These are phyloP conservation scores for Psilocybe cyanescens DNA, from an alignment of 768 basidiomycete species.

Conservation along the genomic window DNA sequence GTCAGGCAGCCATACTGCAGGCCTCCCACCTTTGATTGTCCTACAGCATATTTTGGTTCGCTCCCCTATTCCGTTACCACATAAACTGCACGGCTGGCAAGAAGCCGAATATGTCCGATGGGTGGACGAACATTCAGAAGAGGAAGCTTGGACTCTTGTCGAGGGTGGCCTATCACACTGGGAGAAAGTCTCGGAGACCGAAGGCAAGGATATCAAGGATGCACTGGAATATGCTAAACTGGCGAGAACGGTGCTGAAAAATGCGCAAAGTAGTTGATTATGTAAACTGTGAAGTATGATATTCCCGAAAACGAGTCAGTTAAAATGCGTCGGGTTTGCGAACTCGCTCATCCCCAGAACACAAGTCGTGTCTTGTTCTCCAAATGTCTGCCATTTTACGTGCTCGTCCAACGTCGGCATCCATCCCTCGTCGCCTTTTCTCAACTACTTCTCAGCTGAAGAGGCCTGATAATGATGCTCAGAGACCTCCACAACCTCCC, in stretches of 20 bases:
- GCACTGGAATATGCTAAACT: conserved; percentile 69
- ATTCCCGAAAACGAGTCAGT: conserved; percentile 13
- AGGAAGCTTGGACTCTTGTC: conserved; percentile 80
- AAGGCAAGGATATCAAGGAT: conserved; percentile 46
- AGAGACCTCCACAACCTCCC: conserved; percentile 67
- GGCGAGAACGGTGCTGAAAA: conserved; percentile 66
- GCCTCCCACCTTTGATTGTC: conserved; percentile 86
- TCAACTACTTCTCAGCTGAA: conserved; percentile 36
- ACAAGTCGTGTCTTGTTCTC: conserved; percentile 6
- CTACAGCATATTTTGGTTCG: conserved; percentile 92
- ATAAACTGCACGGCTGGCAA: conserved; percentile 90
- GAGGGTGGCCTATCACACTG: conserved; percentile 79
- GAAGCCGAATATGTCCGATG: conserved; percentile 96
- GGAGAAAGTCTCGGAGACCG: conserved; percentile 71
- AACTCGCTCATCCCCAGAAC: background rate
- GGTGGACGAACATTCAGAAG: conserved; percentile 88
- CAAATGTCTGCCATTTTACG: conserved; percentile 32
- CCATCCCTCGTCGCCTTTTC: conserved; percentile 34
- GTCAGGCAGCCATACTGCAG: conserved; percentile 65
- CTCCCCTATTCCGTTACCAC: conserved; percentile 84
- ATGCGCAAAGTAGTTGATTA: conserved; percentile 31
- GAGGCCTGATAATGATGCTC: conserved; percentile 29
- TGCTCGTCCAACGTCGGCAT: conserved; percentile 25
- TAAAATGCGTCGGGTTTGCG: conserved; percentile 3
- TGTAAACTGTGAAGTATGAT: conserved; percentile 9